Evolutionary conservation across 2,329 filamentous ascomycete species (phyloP).

Genomic region (Berkeleyomyces rouxiae): DNA sequence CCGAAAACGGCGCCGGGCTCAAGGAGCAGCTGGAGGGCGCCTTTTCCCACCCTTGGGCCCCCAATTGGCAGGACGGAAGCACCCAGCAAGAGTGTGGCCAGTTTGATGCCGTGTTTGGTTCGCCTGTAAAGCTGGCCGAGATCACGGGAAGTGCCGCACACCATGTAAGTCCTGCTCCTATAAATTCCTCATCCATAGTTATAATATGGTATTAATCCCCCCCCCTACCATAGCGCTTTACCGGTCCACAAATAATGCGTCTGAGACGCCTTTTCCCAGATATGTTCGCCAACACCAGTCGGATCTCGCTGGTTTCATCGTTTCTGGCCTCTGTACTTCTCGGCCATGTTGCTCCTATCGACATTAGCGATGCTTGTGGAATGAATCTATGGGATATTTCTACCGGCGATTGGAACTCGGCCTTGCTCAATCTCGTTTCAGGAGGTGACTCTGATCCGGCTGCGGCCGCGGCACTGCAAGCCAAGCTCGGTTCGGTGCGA

Average conservation of each 20-base stretch:
- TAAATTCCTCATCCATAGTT: background rate
- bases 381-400: conserved; percentile 95
- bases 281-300: conserved; percentile 61
- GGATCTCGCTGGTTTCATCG: conserved; percentile 87
- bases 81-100: conserved; percentile 81
- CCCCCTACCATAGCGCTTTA: conserved; percentile 55
- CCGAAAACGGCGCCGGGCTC: conserved; percentile 35
- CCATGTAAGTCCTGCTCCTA: conserved; percentile 44
- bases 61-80: conserved; percentile 97
- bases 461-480: conserved; percentile 44
- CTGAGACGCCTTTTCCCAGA: conserved; percentile 66
- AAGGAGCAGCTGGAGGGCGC: conserved; percentile 55
- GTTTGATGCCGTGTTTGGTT: conserved; percentile 60
- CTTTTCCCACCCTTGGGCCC: conserved; percentile 73
- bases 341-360: conserved; percentile 70
- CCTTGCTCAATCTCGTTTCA: conserved; percentile 58
- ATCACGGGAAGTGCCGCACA: conserved; percentile 86
- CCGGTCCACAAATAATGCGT: conserved; percentile 87
- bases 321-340: conserved; percentile 86
- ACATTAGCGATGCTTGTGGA: conserved; percentile 86
- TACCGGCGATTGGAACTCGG: conserved; percentile 53
- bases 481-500: conserved; percentile 66
- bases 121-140: conserved; percentile 50
- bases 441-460: conserved; percentile 34
- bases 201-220: background rate